phyloP scores from a whole-genome alignment of 306 rosid genomes.

The Corylus heterophylla region DNA sequence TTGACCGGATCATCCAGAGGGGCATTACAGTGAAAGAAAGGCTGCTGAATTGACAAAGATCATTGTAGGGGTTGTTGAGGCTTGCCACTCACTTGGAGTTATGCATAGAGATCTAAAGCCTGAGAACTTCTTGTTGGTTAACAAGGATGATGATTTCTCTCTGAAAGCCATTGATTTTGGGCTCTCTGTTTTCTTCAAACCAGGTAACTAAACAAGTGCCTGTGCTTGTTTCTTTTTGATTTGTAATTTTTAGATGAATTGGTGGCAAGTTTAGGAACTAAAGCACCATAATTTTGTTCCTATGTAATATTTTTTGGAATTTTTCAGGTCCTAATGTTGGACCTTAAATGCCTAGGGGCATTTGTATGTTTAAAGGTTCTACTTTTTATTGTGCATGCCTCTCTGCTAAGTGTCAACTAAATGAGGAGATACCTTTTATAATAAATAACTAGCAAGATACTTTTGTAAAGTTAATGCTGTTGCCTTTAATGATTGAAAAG shows the following conservation, averaged over 20 bases:
- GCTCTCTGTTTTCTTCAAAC: slow-evolving; percentile 94
- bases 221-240: not conserved
- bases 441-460: not conserved
- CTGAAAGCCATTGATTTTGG: slow-evolving; percentile 98
- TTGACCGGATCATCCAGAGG: slow-evolving; percentile 88
- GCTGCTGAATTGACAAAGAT: slow-evolving; percentile 90
- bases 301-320: not conserved
- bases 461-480: not conserved
- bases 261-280: not conserved
- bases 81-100: slow-evolving; percentile 95
- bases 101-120: slow-evolving; percentile 97
- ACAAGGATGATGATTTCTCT: slow-evolving; percentile 89
- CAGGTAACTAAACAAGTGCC: slow-evolving; percentile 48
- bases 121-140: slow-evolving; percentile 85
- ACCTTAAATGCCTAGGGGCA: not conserved
- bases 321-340: not conserved
- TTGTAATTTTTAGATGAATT: not conserved
- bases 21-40: slow-evolving; percentile 86
- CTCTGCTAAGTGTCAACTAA: not conserved
- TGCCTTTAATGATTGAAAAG: slow-evolving; percentile 9
- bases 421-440: not conserved
- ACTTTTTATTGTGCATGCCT: not conserved
- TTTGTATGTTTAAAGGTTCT: not conserved
- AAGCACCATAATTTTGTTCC: not conserved
- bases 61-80: slow-evolving; percentile 91